These are phyloP conservation scores for Pluteus cervinus DNA, from an alignment of 768 basidiomycete genomes.

Conservation along the genomic window DNA sequence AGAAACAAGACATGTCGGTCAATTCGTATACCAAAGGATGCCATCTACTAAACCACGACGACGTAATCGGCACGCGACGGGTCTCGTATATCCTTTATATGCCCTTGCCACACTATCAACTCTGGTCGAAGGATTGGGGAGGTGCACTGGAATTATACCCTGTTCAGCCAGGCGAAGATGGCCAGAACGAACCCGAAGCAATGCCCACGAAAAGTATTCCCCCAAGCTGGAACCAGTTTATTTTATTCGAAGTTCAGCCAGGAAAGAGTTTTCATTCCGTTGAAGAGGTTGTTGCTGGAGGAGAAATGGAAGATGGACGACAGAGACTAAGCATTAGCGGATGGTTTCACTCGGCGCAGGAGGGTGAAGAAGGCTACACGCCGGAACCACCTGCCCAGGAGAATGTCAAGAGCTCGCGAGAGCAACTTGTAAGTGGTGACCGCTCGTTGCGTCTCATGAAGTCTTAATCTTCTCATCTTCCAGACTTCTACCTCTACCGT, in stretches of 20 bases:
- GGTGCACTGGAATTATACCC: constrained; percentile 95
- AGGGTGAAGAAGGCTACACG: constrained; percentile 84
- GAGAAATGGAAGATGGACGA: constrained; percentile 57
- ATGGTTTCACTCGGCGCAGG: constrained; percentile 93
- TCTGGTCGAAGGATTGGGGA: constrained; percentile 88
- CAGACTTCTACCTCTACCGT: constrained; percentile 59
- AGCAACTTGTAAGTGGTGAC: constrained; percentile 75
- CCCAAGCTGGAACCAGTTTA: constrained; percentile 85
- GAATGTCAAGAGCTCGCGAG: constrained; percentile 79
- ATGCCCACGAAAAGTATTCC: constrained; percentile 63
- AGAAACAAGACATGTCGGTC: constrained; percentile 93
- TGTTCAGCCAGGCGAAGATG: constrained; percentile 49
- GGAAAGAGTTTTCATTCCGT: constrained; percentile 95
- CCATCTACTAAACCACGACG: constrained; percentile 97
- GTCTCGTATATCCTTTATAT: constrained; percentile 98
- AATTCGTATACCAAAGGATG: constrained; percentile 88
- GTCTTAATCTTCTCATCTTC: constrained; percentile 9
- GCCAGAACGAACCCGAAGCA: constrained; percentile 61
- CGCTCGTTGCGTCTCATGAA: constrained; percentile 2
- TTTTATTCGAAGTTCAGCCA: constrained; percentile 90
- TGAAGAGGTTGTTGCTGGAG: constrained; percentile 89
- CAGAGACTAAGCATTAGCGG: constrained; percentile 87
- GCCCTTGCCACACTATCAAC: constrained; percentile 65
- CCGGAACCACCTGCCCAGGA: constrained; percentile 38
- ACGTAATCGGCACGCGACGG: constrained; percentile 90